These are phyloP conservation scores for Lizanozyma gosingica DNA, from an alignment of 1,139 yeast species.

Conservation along the genomic window DNA sequence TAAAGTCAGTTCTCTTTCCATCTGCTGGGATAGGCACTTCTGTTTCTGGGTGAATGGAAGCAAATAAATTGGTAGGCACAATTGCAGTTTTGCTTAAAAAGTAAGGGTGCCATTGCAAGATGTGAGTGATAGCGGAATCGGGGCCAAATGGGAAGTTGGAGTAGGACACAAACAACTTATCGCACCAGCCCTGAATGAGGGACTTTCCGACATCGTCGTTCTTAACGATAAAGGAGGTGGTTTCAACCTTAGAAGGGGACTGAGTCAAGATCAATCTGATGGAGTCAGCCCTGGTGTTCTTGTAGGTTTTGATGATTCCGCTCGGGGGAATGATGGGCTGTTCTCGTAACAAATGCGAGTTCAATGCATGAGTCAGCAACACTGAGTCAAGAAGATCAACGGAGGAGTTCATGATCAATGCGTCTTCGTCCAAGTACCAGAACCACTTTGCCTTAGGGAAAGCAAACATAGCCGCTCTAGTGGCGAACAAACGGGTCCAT, in stretches of 20 bases:
- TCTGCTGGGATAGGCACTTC: conserved; percentile 6
- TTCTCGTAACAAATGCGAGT: conserved; percentile 51
- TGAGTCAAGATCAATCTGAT: conserved; percentile 61
- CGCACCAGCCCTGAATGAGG: conserved; percentile 68
- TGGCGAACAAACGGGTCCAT: conserved; percentile 52
- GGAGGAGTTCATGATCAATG: conserved; percentile 58
- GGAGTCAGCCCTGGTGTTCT: conserved; percentile 43
- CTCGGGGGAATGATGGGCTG: conserved; percentile 62
- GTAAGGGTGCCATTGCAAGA: conserved; percentile 90
- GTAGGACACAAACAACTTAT: conserved; percentile 59
- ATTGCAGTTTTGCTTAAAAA: conserved; percentile 63
- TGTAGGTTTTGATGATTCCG: conserved; percentile 65
- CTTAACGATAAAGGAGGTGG: conserved; percentile 59
- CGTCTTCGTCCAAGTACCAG: conserved; percentile 75
- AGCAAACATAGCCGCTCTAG: conserved; percentile 80
- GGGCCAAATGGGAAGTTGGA: conserved; percentile 52
- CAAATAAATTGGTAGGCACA: conserved; percentile 45
- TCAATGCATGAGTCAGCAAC: conserved; percentile 46
- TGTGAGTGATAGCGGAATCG: conserved; percentile 65
- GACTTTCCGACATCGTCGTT: conserved; percentile 59
- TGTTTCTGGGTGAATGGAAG: conserved; percentile 18
- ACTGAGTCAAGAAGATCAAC: conserved; percentile 50
- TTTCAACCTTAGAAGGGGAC: conserved; percentile 47
- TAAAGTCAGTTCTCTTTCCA: background rate
- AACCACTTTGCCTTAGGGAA: conserved; percentile 79